A percentile compares a stretch with the other conserved stretches of the same genome.
phyloP scores from a whole-genome alignment of 805 yeast genomes.

The Candida nonsorbophila region DNA sequence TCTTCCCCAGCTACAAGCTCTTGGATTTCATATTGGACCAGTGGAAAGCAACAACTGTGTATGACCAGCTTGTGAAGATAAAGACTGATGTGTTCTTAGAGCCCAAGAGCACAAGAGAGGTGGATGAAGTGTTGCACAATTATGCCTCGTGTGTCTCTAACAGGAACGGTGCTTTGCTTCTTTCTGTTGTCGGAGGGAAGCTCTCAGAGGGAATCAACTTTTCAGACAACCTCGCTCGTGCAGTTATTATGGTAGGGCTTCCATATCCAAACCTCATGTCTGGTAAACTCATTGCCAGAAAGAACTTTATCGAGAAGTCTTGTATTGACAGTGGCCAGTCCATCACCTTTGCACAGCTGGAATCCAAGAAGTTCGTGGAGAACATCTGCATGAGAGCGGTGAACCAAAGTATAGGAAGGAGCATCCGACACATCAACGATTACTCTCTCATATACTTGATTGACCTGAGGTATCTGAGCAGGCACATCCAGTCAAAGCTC shows the following conservation, averaged over 20 bases:
- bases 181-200: constrained; percentile 90
- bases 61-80: constrained; percentile 24
- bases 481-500: constrained; percentile 49
- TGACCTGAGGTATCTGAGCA: constrained; percentile 54
- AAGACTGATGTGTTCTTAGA: constrained; percentile 54
- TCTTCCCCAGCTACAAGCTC: constrained; percentile 82
- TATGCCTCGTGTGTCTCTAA: constrained; percentile 43
- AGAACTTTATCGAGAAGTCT: constrained; percentile 54
- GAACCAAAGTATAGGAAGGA: constrained; percentile 88
- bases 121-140: constrained; percentile 42
- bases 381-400: constrained; percentile 87
- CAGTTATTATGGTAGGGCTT: constrained; percentile 79
- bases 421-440: constrained; percentile 79
- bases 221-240: constrained; percentile 81
- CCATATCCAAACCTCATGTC: constrained; percentile 85
- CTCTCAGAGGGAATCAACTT: constrained; percentile 93
- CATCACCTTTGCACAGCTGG: constrained; percentile 37
- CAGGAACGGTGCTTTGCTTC: constrained; percentile 54
- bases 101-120: constrained; percentile 35
- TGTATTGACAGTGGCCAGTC: constrained; percentile 47
- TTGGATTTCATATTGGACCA: constrained; percentile 41
- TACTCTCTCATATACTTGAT: constrained; percentile 70
- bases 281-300: constrained; percentile 73
- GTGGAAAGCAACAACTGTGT: constrained; percentile 46
- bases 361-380: constrained; percentile 61